phyloP scores from a whole-genome alignment of 192 early-diverging fungal genomes.

The Pecoramyces ruminantium region DNA sequence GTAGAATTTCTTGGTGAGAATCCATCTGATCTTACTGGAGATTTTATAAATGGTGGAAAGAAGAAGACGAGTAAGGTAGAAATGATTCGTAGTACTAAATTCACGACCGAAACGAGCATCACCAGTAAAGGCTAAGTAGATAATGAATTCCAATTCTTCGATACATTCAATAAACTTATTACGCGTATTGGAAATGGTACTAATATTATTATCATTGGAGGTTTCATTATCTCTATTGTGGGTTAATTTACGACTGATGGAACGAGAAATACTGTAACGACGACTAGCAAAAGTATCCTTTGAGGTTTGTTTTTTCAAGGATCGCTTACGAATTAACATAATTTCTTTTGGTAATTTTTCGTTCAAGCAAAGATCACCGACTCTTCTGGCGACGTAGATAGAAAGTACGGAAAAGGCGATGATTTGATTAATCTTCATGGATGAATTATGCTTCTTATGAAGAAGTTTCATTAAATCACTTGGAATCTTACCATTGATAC shows the following conservation, averaged over 20 bases:
- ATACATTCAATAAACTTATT: not conserved
- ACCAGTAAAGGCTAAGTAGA: slow-evolving; percentile 15
- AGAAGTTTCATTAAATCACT: not conserved
- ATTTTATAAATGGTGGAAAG: not conserved
- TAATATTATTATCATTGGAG: not conserved
- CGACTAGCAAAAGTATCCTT: not conserved
- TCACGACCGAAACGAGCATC: slow-evolving; percentile 17
- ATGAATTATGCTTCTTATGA: not conserved
- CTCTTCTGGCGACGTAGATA: not conserved
- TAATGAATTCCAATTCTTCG: slow-evolving; percentile 4
- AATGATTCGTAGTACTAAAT: not conserved
- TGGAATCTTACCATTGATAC: not conserved
- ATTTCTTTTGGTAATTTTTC: not conserved
- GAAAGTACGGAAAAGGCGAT: not conserved
- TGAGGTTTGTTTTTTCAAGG: not conserved
- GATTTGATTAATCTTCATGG: not conserved
- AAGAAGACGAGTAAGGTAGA: not conserved
- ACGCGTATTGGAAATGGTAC: not conserved
- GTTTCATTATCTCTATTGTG: not conserved
- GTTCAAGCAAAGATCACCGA: not conserved
- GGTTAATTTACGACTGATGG: not conserved
- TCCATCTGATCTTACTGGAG: not conserved
- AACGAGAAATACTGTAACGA: not conserved
- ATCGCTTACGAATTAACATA: not conserved
- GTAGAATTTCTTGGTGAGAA: not conserved